These are phyloP conservation scores for Atalantia buxifolia DNA, from an alignment of 345 rosid species.

Conservation along the genomic window DNA sequence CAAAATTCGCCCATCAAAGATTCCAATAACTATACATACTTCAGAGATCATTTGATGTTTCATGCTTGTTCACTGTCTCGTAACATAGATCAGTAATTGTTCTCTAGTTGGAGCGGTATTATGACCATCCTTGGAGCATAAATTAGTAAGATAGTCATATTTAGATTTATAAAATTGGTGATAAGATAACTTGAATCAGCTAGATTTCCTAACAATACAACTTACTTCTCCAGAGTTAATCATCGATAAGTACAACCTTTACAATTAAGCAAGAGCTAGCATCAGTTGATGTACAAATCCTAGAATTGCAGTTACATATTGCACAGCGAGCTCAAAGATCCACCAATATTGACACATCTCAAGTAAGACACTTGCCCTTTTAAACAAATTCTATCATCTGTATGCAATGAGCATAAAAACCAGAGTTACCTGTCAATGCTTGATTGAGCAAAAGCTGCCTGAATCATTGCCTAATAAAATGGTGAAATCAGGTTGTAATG, in stretches of 20 bases:
- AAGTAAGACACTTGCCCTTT: neutral
- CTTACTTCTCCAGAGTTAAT: neutral
- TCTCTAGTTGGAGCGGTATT: neutral
- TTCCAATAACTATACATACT: neutral
- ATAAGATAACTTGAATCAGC: neutral
- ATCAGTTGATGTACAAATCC: constrained; percentile 12
- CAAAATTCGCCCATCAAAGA: neutral
- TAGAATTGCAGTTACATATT: neutral
- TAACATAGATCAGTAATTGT: neutral
- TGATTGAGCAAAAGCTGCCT: constrained; percentile 8
- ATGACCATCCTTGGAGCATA: neutral
- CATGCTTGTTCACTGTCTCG: neutral
- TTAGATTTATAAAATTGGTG: neutral
- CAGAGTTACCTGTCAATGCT: neutral
- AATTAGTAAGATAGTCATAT: neutral
- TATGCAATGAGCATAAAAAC: neutral
- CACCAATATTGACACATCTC: neutral
- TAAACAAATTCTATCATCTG: neutral
- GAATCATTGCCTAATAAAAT: constrained; percentile 17
- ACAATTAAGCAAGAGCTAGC: constrained; percentile 18
- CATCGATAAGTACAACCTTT: constrained; percentile 2
- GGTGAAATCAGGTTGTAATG: neutral
- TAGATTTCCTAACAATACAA: neutral
- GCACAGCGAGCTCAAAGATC: neutral
- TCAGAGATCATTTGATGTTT: neutral